Base-by-base conservation (phyloP, 441 rosid species). In the Adansonia rubrostipa region DNA sequence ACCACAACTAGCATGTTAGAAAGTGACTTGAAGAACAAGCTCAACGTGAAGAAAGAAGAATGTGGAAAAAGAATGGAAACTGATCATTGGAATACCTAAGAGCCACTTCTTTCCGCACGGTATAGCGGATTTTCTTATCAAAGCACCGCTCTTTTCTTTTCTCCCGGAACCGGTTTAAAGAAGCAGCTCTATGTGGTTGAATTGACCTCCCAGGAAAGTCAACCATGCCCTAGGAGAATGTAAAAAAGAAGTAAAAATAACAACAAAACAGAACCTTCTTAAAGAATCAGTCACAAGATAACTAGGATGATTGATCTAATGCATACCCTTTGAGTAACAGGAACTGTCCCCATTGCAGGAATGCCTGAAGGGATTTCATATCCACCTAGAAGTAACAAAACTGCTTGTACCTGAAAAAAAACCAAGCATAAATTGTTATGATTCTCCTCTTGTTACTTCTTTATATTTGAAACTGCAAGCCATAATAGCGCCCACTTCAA, bases 31-130 rank as follows among this genome's bases (percentile, higher is more conserved):
- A 54, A 63, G 47, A n/a, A 71, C 53, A 71, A 71, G 76, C 62
- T 51, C n/a, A n/a, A 42, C 50, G 10, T 20, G 45, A 66, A 57
- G 51, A 44, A 51, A 48, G 28, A 74, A 61, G 51, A 33, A 36
- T 17, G 63, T 8, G 19, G 1, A 65, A 74, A 36, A 47, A 17
- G 13, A 36, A 19, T 44, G 2, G 48, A 22, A 33, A 60, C 22
- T 53, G 58, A 67, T 65, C 19, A 42, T 74, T 51, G 62, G 28
- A 63, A 78, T 77, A 83, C 85, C 83, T 74, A 40, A 80, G 76
- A 61, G 85, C 85, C 54, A 83, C 83, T 66, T 83, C 83, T 80
- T 83, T 83, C 45, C 83, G 73, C 44, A 83, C 85, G 4, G 56
- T 71, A 71, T 83, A 83, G 40, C 79, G 83, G 15, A 83, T 83